Evolutionary conservation across 305 asterid species (phyloP).

Genomic region (Withania somnifera): DNA sequence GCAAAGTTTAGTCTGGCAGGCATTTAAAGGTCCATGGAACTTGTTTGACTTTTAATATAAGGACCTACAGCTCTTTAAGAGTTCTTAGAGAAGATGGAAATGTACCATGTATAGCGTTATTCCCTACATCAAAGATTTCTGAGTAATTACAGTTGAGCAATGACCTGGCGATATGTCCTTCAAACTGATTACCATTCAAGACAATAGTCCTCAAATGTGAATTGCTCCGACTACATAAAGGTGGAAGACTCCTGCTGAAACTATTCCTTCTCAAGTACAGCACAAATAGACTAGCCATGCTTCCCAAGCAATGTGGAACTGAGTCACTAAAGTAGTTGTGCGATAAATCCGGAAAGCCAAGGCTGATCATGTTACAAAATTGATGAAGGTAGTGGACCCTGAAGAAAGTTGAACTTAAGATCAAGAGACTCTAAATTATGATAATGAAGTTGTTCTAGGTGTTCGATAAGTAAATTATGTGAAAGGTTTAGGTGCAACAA

Average conservation of each 20-base stretch:
- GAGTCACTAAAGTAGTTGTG: constrained; percentile 6
- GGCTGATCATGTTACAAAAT: not conserved
- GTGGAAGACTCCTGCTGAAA: not conserved
- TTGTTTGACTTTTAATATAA: not conserved
- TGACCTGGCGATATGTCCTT: not conserved
- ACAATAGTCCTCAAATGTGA: not conserved
- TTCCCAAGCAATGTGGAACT: constrained; percentile 4
- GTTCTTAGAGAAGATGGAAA: not conserved
- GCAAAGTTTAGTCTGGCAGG: not conserved
- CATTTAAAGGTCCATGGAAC: not conserved
- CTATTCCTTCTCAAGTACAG: not conserved
- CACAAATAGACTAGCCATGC: not conserved
- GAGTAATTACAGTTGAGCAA: not conserved
- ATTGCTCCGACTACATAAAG: not conserved
- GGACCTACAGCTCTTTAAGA: not conserved
- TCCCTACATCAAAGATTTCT: not conserved
- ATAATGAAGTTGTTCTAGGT: not conserved
- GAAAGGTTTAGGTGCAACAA: not conserved
- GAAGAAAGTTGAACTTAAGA: not conserved
- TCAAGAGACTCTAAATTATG: not conserved
- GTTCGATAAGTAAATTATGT: not conserved
- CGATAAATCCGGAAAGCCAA: not conserved
- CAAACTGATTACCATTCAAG: not conserved
- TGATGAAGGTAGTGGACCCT: not conserved
- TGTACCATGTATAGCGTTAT: not conserved